Evolutionary conservation across 164 flowering plant species (phyloP), one percentile per base, ranked within the genome.

Genomic region (Cinnamomum micranthum): DNA sequence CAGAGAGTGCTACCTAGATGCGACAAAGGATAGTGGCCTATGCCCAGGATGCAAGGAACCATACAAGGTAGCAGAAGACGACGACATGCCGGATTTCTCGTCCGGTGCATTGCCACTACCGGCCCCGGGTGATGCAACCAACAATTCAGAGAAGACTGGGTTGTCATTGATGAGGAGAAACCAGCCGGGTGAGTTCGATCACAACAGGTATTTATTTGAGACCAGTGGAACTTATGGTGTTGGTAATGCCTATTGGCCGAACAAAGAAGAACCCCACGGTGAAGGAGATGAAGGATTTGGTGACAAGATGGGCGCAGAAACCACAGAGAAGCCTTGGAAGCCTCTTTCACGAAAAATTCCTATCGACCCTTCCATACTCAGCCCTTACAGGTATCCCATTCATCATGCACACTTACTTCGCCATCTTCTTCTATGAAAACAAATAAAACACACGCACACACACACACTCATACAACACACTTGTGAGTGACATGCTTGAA

Each of bases 1-100:
- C 71, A 84, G 91, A 74, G 95, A 91, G 22, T 91, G 95, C 75
- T 91, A 78, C 77, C 59, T 89, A 51, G 92, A 91, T 65, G 91
- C 95, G 4, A 88, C 81, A 50, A 91, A 87, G 64, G 91, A 83
- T 1, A 79, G 81, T 2, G 91, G 77, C 11, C 62, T 86, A 6
- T 91, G 95, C 74, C 95, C 95, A 22, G 92, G 93, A 14, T 91
- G 95, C 81, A 91, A 85, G 74, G 95, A 88, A 81, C 81, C 81
- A 0, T 89, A 89, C 77, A 91, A 82, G 70, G 69, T 79, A 7
- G 89, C 82, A 19, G 91, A 88, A 1, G 79, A 75, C 22, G 90
- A 86, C 47, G 47, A 74, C 6, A 55, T 20, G 23, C 74, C 63
- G 20, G 70, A 35, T 24, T 76, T 71, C 65, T 63, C 75, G 60